Conservation (phyloP, 2,329 filamentous ascomycete species). For the Gliomastix tumulicola region DNA sequence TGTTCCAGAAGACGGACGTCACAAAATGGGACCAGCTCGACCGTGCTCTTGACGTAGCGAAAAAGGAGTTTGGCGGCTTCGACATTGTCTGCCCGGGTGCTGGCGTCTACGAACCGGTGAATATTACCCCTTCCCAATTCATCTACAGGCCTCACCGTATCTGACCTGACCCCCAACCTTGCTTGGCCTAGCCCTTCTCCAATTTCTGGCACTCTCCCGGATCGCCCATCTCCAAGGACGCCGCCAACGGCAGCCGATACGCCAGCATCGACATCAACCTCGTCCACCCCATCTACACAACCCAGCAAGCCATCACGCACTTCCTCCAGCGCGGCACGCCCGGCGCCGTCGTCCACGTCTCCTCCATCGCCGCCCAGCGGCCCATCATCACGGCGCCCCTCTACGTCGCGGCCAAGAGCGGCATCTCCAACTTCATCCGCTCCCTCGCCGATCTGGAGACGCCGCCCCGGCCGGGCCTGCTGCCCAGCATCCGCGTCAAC, state of each 20-base stretch:
- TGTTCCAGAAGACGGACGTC: slow-evolving; percentile 35
- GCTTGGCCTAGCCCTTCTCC: slow-evolving; percentile 3
- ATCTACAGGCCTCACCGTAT: not conserved
- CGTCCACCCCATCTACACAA: slow-evolving; percentile 18
- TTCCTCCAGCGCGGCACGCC: slow-evolving; percentile 11
- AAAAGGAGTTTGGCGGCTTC: slow-evolving; percentile 19
- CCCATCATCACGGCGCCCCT: slow-evolving; percentile 13
- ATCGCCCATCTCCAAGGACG: not conserved
- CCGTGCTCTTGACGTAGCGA: slow-evolving; percentile 19
- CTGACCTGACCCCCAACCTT: not conserved
- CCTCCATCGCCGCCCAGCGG: slow-evolving; percentile 15
- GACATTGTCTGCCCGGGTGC: slow-evolving; percentile 42
- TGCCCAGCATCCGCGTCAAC: slow-evolving; percentile 19
- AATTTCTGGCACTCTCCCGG: slow-evolving; percentile 7
- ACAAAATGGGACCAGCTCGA: slow-evolving; percentile 22
- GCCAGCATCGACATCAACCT: slow-evolving; percentile 18
- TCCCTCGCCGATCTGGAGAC: slow-evolving; percentile 17
- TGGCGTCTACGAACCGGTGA: slow-evolving; percentile 31
- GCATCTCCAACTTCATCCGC: slow-evolving; percentile 20
- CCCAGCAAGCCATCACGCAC: slow-evolving; percentile 19
- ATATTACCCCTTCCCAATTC: not conserved
- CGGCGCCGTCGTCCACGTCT: slow-evolving; percentile 16
- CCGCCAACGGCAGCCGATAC: not conserved
- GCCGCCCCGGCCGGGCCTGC: not conserved
- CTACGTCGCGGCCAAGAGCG: slow-evolving; percentile 19